Evolutionary conservation across 1,284 basidiomycete genomes (phyloP), one percentile per base, ranked within the genome.

Genomic region (Leccinum huronense): DNA sequence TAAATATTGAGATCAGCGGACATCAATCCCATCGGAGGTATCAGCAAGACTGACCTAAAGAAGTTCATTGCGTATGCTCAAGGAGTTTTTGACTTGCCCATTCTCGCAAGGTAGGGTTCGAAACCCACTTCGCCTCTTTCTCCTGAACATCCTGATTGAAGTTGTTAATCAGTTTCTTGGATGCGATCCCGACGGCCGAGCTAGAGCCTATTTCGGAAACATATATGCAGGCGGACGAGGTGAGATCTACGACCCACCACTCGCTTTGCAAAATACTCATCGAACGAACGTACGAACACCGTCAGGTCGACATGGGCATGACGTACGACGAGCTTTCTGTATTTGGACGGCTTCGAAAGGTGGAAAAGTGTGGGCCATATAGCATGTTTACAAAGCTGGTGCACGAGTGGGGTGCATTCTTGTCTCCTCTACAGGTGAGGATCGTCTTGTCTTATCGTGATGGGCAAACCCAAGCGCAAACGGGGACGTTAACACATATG

Each of bases 21-120:
- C 75, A 87, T 99, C 74, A 99, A 99, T 76, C 97, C 97, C 3
- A 99, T 99, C 70, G 97, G 97, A 8, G 94, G 92, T 1, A 98
- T 99, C 76, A 96, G 93, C 77, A 99, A 99, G 79, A 96, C 94
- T 0, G 97, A 99, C 77, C 80, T 99, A 66, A 99, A 98, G 81
- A 89, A 89, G 67, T 99, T 98, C 76, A 98, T 99, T 69, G 88
- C 87, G 0, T 97, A 91, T 70, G 94, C 94, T 2, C 81, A 86
- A 66, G 82, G 79, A 60, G 83, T 87, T 0, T 98, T 98, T 71
- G 86, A 93, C 38, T 80, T 99, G 34, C 95, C 95, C 0, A 86
- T 98, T 63, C 81, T 99, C 48, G 81, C 81, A 59, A 86, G 85
- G 94, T 94, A 68, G 62, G 80, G 36, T 51, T 70, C 7, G 4